Percentiles rank a stretch among this genome's conserved stretches.
Evolutionary conservation across 768 basidiomycete species (phyloP).

Genomic region (Rhodosporidiobolus sp.): DNA sequence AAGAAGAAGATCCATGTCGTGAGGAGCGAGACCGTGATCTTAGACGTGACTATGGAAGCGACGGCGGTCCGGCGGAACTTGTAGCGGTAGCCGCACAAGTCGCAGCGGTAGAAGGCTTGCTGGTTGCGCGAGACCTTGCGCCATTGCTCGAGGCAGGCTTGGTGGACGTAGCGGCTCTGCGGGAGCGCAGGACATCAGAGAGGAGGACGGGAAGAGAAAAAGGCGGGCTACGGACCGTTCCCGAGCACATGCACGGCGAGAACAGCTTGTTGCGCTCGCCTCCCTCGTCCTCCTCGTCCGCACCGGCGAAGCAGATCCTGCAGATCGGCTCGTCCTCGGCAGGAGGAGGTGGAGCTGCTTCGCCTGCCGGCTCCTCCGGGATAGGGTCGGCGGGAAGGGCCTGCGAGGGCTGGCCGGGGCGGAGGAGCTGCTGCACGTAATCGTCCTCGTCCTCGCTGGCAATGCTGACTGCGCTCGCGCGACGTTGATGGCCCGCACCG

Average conservation of each 20-base stretch:
- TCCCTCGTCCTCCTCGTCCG: constrained; percentile 22
- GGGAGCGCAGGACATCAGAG: background rate
- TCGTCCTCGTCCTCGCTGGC: constrained; percentile 21
- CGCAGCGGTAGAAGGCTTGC: constrained; percentile 23
- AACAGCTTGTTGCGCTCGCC: constrained; percentile 24
- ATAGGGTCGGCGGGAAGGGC: background rate
- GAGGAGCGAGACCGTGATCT: constrained; percentile 13
- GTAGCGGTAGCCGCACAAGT: constrained; percentile 10
- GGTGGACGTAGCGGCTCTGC: constrained; percentile 25
- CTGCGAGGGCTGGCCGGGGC: background rate
- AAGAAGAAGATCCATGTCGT: constrained; percentile 8
- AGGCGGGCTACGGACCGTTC: constrained; percentile 11
- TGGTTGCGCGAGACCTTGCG: constrained; percentile 10
- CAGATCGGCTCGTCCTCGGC: constrained; percentile 4
- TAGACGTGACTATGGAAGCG: constrained; percentile 7
- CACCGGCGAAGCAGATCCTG: constrained; percentile 32
- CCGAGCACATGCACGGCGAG: constrained; percentile 21
- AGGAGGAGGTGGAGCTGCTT: background rate
- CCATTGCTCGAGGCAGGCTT: constrained; percentile 20
- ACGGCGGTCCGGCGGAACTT: constrained; percentile 5
- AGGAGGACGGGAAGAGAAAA: background rate
- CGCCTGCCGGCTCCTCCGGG: background rate
- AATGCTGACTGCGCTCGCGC: background rate
- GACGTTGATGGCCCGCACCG: background rate
- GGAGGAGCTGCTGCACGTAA: background rate